Evolutionary conservation across 2,329 filamentous ascomycete genomes (phyloP), one percentile per base, ranked within the genome.

Genomic region (Coniochaeta ligniaria): DNA sequence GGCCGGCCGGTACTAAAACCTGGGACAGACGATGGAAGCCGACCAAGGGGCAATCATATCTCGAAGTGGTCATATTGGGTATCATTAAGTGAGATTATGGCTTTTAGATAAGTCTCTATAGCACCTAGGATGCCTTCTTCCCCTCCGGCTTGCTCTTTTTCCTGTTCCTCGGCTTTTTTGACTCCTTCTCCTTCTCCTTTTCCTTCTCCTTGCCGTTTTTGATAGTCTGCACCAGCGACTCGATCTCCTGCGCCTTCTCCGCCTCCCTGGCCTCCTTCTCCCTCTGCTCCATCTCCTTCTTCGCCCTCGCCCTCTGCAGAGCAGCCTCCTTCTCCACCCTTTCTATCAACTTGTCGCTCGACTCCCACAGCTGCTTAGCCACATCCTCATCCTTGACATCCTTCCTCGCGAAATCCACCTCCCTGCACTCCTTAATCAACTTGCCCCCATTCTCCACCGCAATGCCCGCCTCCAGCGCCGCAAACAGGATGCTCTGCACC

Each of bases 281-380:
- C 59, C 61, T 66, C 61, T 73, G 69, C 60, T 73, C 70, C 47
- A 68, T 61, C 52, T 63, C 65, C 68, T 73, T 71, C 68, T 76
- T 81, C 55, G 73, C 67, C 26, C 67, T 67, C 1, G 76, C 78
- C 57, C 79, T 70, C 66, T 80, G 83, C 57, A 84, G 75, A 9
- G 92, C 92, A 26, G 88, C 84, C 70, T 89, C 85, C 76, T 91
- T 96, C 74, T 98, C 93, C 16, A 88, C 83, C 67, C 83, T 83
- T 72, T 96, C 88, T 60, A 98, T 88, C 64, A 96, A 84, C 70
- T 85, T 86, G 69, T 96, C 93, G 70, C 90, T 96, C 61, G 90
- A 87, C 70, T 96, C 85, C 94, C 94, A 99, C 17, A 99, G 78
- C 72, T 87, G 85, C 81, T 96, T 92, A 61, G 92, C 92, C 33